Base-by-base conservation (phyloP, 495 filamentous ascomycete species). In the Daldinia concentrica region DNA sequence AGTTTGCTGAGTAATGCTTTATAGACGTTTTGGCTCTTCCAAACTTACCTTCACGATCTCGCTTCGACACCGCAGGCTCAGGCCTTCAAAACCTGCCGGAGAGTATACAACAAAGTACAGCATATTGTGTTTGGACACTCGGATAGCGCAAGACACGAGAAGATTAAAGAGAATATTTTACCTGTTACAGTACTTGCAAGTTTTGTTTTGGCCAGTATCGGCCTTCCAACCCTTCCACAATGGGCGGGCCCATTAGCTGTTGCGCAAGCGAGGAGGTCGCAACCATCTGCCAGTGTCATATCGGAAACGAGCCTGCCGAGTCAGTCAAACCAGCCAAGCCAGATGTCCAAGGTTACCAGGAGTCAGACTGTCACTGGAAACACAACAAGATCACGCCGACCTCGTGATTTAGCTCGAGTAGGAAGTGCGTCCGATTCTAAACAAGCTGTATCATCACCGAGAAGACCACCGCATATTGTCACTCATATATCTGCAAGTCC, bases 1-100 rank as follows among this genome's bases (percentile, higher is more conserved):
- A 32, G 48, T 26, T 63, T 66, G 58, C 75, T 77, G 66, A 77
- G 56, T 71, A 64, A 62, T 58, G 39, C 22, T 65, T 64, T 79
- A 34, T 56, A 93, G 91, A 93, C 91, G 32, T 93, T 93, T 79
- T 93, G 91, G 91, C 84, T 92, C 59, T 91, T 93, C 81, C 91
- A 93, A 79, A 92, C 90, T 34, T 92, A 93, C 79, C 86, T 93
- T 7, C 90, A 89, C 79, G 91, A 93, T 74, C 87, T 93, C 63
- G 84, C 89, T 51, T 79, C 82, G 66, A 90, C 89, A 57, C 90
- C 91, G 6, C 88, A 90, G 74, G 85, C 89, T 51, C 84, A 87
- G 56, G 85, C 88, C 24, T 93, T 93, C 82, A 83, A 88, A 80
- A 92, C 88, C 59, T 92, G 90, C 71, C 86, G 90, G 48, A 81